phyloP scores from a whole-genome alignment of 345 rosid genomes.

The Populus tremula region DNA sequence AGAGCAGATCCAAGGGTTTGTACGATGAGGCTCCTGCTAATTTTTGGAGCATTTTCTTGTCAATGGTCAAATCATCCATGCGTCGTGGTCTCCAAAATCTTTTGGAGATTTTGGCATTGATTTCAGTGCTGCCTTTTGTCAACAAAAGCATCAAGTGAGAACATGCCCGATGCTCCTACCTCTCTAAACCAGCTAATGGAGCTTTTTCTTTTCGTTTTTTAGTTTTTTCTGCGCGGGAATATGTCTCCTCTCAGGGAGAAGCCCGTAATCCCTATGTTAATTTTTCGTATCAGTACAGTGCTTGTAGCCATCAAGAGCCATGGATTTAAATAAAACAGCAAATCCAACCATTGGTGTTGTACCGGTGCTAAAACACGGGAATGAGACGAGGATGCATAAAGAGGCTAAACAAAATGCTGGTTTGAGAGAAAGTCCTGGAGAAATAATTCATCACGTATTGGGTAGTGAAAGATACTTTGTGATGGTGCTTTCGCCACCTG shows the following conservation, averaged over 20 bases:
- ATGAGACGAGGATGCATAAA: neutral
- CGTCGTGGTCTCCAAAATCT: neutral
- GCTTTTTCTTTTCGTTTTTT: neutral
- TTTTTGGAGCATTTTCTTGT: neutral
- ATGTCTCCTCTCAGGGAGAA: neutral
- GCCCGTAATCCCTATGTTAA: neutral
- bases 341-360: neutral
- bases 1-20: neutral
- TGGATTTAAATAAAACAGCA: neutral
- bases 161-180: neutral
- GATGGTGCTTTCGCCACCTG: neutral
- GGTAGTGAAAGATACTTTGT: neutral
- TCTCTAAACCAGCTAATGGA: neutral
- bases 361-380: neutral
- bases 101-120: neutral
- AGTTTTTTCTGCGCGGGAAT: neutral
- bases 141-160: neutral
- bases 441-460: neutral
- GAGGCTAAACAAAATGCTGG: neutral
- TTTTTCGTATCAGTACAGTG: neutral
- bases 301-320: neutral
- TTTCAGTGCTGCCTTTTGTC: neutral
- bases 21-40: neutral
- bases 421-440: neutral
- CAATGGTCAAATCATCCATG: neutral